Conservation (phyloP, 345 rosid genomes). For the Crucihimalaya himalaica region DNA sequence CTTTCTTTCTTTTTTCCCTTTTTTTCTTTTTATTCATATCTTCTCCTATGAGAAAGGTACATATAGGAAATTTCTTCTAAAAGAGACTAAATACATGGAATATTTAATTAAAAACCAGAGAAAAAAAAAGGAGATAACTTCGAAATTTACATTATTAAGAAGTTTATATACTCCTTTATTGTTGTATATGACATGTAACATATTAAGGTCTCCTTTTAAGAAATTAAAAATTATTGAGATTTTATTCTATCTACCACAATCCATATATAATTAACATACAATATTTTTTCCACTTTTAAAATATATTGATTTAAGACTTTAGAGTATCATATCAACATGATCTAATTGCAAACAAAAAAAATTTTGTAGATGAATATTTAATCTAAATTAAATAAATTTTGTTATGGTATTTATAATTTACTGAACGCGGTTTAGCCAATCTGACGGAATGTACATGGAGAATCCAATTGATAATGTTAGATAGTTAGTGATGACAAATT, state of each 20-base stretch:
- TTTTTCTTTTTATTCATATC: conserved; percentile 17
- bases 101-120: background rate
- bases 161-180: background rate
- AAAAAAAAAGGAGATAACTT: background rate
- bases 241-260: background rate
- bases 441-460: background rate
- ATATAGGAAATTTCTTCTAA: background rate
- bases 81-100: background rate
- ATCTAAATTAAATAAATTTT: too few relatives aligned
- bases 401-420: background rate
- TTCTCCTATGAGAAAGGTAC: background rate
- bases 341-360: background rate
- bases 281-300: background rate
- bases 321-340: background rate
- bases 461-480: background rate
- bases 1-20: background rate
- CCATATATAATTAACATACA: background rate
- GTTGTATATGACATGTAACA: background rate
- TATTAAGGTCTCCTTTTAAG: background rate
- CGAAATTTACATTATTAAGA: background rate
- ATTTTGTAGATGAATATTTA: background rate
- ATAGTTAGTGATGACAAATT: background rate
- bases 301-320: background rate
- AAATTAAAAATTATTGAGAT: background rate
- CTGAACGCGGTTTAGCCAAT: background rate